Base-by-base conservation (phyloP, 768 basidiomycete genomes). In the Collybia sordida region DNA sequence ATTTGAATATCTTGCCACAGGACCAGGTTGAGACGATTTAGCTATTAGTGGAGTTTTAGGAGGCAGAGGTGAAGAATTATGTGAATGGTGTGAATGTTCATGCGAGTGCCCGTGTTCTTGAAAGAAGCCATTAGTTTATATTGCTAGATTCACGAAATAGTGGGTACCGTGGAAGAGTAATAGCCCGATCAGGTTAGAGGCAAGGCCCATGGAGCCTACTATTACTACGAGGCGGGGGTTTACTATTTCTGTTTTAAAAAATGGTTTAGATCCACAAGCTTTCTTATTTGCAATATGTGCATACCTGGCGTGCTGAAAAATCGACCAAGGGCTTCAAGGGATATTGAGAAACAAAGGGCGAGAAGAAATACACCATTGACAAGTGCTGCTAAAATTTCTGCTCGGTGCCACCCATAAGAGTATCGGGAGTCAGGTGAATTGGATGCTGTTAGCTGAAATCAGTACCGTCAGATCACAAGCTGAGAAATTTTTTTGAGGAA, bases 361-460 rank as follows among this genome's bases (percentile, higher is more conserved):
- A 98, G 79, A 5, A 99, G 81, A 74, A 98, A 98, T 48, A 98
- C 93, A 45, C 97, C 97, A 61, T 99, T 99, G 57, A 98, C 72
- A 39, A 98, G 77, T 0, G 97, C 97, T 18, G 94, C 95, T 6
- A 98, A 80, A 53, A 97, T 95, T 64, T 97, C 95, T 15, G 97
- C 97, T 54, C 97, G 80, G 68, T 98, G 95, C 96, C 95, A 98
- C n/a, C 95, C 96, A 65, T 98, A 98, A 4, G 96, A 93, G 68
- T 97, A 97, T 43, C 85, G 81, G 23, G 88, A 80, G 68, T 88
- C 82, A 25, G 70, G 72, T 23, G 81, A 70, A 24, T 72, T 79
- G 48, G 75, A 75, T 28, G 76, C 74, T 28, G 88, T 83, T 48
- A 93, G 77, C 89, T 94, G 57, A 24, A 48, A 11, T 23, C 14